phyloP scores from a whole-genome alignment of 768 basidiomycete genomes.

The Lyophyllum shimeji region DNA sequence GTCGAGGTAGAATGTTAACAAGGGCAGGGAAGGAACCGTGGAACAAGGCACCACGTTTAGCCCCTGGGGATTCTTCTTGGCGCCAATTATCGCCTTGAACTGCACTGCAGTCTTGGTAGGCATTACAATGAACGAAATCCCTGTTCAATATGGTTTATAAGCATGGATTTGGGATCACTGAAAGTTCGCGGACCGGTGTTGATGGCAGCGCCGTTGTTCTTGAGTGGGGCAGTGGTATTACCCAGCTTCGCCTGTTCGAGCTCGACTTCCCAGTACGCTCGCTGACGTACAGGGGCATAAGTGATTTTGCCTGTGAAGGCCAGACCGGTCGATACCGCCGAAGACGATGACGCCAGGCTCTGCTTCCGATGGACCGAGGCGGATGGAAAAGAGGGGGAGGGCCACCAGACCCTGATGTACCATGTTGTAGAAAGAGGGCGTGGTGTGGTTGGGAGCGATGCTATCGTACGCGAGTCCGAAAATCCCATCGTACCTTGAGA shows the following conservation, averaged over 20 bases:
- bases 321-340: slow-evolving; percentile 77
- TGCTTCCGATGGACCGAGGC: slow-evolving; percentile 78
- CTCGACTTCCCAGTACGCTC: slow-evolving; percentile 98
- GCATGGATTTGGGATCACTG: no score
- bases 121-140: background rate
- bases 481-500: slow-evolving; percentile 95
- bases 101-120: background rate
- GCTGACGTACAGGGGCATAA: slow-evolving; percentile 90
- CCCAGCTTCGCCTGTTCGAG: background rate
- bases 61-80: background rate
- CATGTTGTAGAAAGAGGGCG: slow-evolving; percentile 95
- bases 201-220: background rate
- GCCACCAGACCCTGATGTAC: slow-evolving; percentile 79
- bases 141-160: background rate
- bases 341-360: slow-evolving; percentile 93
- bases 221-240: background rate
- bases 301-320: slow-evolving; percentile 79
- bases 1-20: background rate
- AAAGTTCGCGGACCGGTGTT: background rate
- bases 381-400: slow-evolving; percentile 91
- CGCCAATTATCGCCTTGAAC: background rate
- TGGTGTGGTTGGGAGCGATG: slow-evolving; percentile 89
- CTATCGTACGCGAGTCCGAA: slow-evolving; percentile 93
- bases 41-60: background rate
- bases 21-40: background rate